Conservation (phyloP, 164 flowering plant genomes). For the Berberis thunbergii region DNA sequence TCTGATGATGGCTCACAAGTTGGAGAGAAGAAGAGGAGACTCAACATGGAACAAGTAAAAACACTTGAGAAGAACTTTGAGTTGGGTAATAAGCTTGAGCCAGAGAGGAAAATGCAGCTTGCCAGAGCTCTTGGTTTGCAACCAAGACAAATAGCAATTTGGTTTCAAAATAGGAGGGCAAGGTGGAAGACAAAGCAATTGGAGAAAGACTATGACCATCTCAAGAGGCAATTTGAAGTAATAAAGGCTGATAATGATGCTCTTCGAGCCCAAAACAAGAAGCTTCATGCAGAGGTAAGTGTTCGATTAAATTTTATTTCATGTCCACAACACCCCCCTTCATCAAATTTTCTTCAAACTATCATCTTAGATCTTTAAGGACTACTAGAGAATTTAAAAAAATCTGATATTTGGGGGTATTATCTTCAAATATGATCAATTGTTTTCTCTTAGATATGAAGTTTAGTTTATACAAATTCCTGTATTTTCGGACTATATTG, state of each 20-base stretch:
- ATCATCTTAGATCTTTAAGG: too few relatives aligned
- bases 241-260: constrained; percentile 65
- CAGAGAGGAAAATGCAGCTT: constrained; percentile 83
- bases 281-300: constrained; percentile 64
- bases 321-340: background rate
- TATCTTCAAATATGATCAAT: background rate
- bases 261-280: constrained; percentile 65
- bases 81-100: constrained; percentile 83
- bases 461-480: background rate
- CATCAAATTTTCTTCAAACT: background rate
- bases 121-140: constrained; percentile 75
- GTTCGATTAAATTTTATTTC: background rate
- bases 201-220: constrained; percentile 77
- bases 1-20: constrained; percentile 51
- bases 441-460: background rate
- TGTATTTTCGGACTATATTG: background rate
- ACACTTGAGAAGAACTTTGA: constrained; percentile 83
- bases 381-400: too few relatives aligned
- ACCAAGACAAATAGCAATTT: constrained; percentile 80
- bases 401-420: background rate
- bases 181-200: constrained; percentile 93
- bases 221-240: constrained; percentile 63
- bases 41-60: constrained; percentile 74
- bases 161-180: constrained; percentile 89
- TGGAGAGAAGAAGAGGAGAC: constrained; percentile 76